These are phyloP conservation scores for Picea glauca DNA, from an alignment of 75 land plant genomes.

Conservation along the genomic window DNA sequence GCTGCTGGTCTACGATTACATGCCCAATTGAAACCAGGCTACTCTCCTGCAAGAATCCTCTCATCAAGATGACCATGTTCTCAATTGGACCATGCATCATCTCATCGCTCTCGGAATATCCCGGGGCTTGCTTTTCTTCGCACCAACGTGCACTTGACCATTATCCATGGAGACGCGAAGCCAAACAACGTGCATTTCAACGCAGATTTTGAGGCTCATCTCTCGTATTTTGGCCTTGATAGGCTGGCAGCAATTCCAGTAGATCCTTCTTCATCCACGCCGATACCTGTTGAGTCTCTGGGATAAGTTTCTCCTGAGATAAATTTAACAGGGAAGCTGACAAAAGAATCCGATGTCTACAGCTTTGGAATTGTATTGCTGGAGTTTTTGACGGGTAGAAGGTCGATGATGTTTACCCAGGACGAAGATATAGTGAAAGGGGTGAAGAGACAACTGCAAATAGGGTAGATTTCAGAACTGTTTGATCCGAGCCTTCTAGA, in stretches of 20 bases:
- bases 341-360: slow-evolving; percentile 82
- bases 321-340: slow-evolving; percentile 50
- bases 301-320: slow-evolving; percentile 88
- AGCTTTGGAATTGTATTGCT: slow-evolving; percentile 94
- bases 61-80: slow-evolving; percentile 89
- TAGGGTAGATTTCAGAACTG: slow-evolving; percentile 74
- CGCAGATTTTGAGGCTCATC: slow-evolving; percentile 94
- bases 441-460: slow-evolving; percentile 94
- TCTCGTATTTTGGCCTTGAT: slow-evolving; percentile 91
- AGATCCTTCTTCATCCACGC: slow-evolving; percentile 46
- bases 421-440: slow-evolving; percentile 98
- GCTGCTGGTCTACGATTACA: slow-evolving; percentile 91
- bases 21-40: slow-evolving; percentile 97
- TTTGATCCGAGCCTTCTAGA: slow-evolving; percentile 85
- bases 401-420: slow-evolving; percentile 75
- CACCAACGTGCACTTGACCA: slow-evolving; percentile 47
- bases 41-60: slow-evolving; percentile 94
- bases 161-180: slow-evolving; percentile 86
- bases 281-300: slow-evolving; percentile 31
- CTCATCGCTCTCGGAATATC: slow-evolving; percentile 96
- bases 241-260: slow-evolving; percentile 46
- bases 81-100: slow-evolving; percentile 99
- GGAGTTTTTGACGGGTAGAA: slow-evolving; percentile 80
- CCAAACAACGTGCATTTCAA: slow-evolving; percentile 92
- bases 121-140: slow-evolving; percentile 89